Evolutionary conservation across 257 asterid species (phyloP).

Genomic region (Solanum bukasovii): DNA sequence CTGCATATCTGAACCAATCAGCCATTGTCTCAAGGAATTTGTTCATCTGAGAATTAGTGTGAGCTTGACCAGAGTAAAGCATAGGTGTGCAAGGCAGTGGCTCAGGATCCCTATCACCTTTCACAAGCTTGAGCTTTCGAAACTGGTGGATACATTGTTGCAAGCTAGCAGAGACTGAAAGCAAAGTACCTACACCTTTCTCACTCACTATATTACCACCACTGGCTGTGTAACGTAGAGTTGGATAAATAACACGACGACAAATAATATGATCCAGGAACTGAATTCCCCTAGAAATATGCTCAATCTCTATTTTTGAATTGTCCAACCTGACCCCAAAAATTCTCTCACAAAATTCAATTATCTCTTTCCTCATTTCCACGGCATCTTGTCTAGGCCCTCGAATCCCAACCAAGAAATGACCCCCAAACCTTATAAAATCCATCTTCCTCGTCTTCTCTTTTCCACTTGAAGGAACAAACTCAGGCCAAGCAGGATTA

Average conservation of each 20-base stretch:
- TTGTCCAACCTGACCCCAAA: slow-evolving; percentile 65
- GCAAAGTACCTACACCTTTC: slow-evolving; percentile 90
- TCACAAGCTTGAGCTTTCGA: slow-evolving; percentile 60
- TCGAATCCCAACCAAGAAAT: slow-evolving; percentile 77
- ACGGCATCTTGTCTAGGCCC: slow-evolving; percentile 92
- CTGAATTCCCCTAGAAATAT: slow-evolving; percentile 71
- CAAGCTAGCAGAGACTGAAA: slow-evolving; percentile 80
- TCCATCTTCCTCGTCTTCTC: slow-evolving; percentile 87
- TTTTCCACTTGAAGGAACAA: slow-evolving; percentile 87
- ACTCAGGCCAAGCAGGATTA: slow-evolving; percentile 98
- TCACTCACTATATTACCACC: slow-evolving; percentile 77
- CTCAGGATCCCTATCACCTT: slow-evolving; percentile 91
- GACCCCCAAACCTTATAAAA: slow-evolving; percentile 69
- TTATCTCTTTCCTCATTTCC: slow-evolving; percentile 54
- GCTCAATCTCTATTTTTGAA: slow-evolving; percentile 76
- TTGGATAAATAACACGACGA: slow-evolving; percentile 82
- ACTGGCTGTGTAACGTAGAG: slow-evolving; percentile 78
- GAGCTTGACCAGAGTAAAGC: slow-evolving; percentile 98
- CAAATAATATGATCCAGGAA: slow-evolving; percentile 78
- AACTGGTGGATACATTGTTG: slow-evolving; percentile 78
- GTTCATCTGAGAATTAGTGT: slow-evolving; percentile 90
- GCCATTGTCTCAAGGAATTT: slow-evolving; percentile 90
- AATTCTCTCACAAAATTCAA: slow-evolving; percentile 49
- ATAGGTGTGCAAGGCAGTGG: slow-evolving; percentile 94
- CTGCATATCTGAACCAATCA: slow-evolving; percentile 95